Evolutionary conservation across 2,329 filamentous ascomycete genomes (phyloP), one percentile per base, ranked within the genome.

Genomic region (Fusarium haematococcum): DNA sequence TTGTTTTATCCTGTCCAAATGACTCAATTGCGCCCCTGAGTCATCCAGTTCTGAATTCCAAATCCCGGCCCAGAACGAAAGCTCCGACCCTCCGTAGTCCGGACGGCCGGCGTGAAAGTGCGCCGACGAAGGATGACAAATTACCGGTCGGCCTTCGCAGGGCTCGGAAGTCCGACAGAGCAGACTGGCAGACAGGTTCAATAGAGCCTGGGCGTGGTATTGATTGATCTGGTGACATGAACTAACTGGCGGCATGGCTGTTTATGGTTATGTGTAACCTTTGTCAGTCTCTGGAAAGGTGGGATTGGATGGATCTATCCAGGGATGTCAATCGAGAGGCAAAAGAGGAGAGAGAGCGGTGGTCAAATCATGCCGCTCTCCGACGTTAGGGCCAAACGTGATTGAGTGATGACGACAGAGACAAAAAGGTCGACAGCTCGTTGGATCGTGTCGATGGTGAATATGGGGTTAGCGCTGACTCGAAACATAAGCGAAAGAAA

Each of bases 401-500:
- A 60, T 65, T 63, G 41, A 65, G 60, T 65, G 66, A 75, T 75
- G 69, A 75, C 66, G 71, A 69, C 71, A 75, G 61, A 58, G 50
- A 48, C 48, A 7, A 27, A 37, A 27, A 16, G 43, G 30, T 56
- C 32, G 27, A 41, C 33, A 35, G 16, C 6, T 64, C 20, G 18
- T 45, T 30, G 20, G 50, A 52, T 43, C 35, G n/a, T 37, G 16
- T 35, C 20, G 25, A 60, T 43, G 57, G 37, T 69, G 1, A 72
- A 61, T 54, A 54, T 48, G 61, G 63, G 32, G 62, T 63, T 75
- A 75, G 73, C 70, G 72, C 73, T 75, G 73, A 75, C 72, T 62
- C 56, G 20, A 23, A 32, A 41, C 41, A 16, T 32, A 13, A 20
- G 30, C 7, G 35, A 37, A 35, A 7, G 50, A 37, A 30, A 23